A percentile compares a stretch with the other conserved stretches of the same genome.
These are phyloP conservation scores for Hapsidospora chrysogenum DNA, from an alignment of 495 filamentous ascomycete genomes.

Conservation along the genomic window DNA sequence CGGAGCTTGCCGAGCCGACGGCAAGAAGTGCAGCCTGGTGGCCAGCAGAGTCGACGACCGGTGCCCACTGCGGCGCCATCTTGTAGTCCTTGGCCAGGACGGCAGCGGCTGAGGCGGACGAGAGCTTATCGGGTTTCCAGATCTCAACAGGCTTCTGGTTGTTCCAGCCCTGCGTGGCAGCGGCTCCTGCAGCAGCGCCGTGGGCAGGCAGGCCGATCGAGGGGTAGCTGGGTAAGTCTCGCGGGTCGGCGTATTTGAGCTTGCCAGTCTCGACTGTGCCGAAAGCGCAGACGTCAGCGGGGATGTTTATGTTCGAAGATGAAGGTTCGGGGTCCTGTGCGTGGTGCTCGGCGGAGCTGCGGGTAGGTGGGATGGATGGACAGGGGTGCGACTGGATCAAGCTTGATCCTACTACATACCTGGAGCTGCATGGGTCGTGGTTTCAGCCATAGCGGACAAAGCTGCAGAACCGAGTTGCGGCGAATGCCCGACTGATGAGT, in stretches of 20 bases:
- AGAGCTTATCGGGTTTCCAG: conserved; percentile 39
- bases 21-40: conserved; percentile 61
- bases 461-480: no score
- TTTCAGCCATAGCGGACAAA: no score
- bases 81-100: conserved; percentile 51
- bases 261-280: conserved; percentile 33
- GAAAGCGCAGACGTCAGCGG: no score
- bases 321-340: no score
- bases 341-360: no score
- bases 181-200: conserved; percentile 52
- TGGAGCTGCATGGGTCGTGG: no score
- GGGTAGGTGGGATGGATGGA: no score
- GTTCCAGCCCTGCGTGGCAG: conserved; percentile 55
- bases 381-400: no score
- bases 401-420: no score
- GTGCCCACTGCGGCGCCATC: conserved; percentile 33
- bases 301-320: no score
- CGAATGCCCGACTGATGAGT: no score
- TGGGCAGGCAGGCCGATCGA: conserved; percentile 43
- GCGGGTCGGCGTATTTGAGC: conserved; percentile 48
- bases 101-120: conserved; percentile 47
- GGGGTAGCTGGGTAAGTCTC: conserved; percentile 52
- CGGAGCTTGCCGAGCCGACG: conserved; percentile 34
- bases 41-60: conserved; percentile 39
- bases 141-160: conserved; percentile 41